Base-by-base conservation (phyloP, 805 yeast genomes). In the Metschnikowia baotianmanensis region DNA sequence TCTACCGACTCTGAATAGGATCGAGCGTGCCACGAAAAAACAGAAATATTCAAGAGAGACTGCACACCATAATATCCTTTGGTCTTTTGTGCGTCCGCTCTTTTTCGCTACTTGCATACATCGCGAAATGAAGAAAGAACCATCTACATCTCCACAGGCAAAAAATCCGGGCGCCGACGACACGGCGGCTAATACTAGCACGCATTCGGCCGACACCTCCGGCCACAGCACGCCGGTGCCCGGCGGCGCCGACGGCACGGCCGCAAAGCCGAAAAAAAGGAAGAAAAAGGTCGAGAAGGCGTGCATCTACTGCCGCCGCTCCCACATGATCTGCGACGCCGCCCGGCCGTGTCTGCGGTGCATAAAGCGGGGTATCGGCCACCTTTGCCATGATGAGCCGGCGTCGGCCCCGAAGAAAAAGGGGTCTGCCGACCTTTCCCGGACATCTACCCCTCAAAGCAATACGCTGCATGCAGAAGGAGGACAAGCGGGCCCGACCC, bases 271-370 rank as follows among this genome's bases (percentile, higher is more conserved):
- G 13, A 52, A 51, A 40, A 56, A 54, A 34, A 63, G 76, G 39
- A 76, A 72, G 60, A 65, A 75, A 55, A 78, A 80, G 54, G 78
- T 76, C 11, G 76, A 69, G 16, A 67, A 74, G 36, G 95, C 98
- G 0, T 90, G 98, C 64, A 84, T 90, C 1, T 90, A 86, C 57
- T 90, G 97, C 59, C 77, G 96, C 28, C 70, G 98, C 40, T 86
- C 96, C 0, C 98, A 90, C 60, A 86, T 90, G 90, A 85, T 88
- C 22, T 90, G 98, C 64, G 96, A 89, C 59, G 83, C 81, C 30
- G 67, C 77, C 15, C 62, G 87, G 53, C 80, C 93, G 6, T 86
- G 96, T 55, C 76, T 80, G 36, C 71, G 96, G 31, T 90, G 98
- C 62, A 71, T 90, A 8, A 86, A 85, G 61, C 70, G 97, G 51